Evolutionary conservation across 495 filamentous ascomycete species (phyloP).

Genomic region (Diplogelasinospora grovesii): DNA sequence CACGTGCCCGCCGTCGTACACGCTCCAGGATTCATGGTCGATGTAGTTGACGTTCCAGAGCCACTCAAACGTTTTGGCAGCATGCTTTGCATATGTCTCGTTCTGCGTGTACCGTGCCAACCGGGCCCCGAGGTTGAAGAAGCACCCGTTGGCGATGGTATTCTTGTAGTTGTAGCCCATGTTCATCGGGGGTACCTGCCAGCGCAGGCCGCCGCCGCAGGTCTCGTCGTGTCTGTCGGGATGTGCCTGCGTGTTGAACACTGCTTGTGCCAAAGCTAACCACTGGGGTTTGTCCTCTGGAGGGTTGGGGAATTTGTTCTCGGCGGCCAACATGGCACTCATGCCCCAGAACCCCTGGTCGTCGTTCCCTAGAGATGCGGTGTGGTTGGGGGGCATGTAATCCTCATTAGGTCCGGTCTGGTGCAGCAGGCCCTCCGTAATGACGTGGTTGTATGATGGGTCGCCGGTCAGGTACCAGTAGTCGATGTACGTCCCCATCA

Average conservation of each 20-base stretch:
- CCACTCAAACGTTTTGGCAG: slow-evolving; percentile 72
- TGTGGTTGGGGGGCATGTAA: slow-evolving; percentile 65
- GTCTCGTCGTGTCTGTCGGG: slow-evolving; percentile 52
- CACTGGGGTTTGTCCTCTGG: slow-evolving; percentile 56
- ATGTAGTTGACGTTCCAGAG: slow-evolving; percentile 55
- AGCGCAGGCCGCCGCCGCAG: slow-evolving; percentile 66
- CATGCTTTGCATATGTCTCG: slow-evolving; percentile 70
- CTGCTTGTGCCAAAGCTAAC: slow-evolving; percentile 67
- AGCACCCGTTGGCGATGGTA: slow-evolving; percentile 54
- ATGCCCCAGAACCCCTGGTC: slow-evolving; percentile 82
- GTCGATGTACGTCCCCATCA: slow-evolving; percentile 55
- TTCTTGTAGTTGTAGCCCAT: slow-evolving; percentile 84
- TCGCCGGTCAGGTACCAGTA: slow-evolving; percentile 70
- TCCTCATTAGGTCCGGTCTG: slow-evolving; percentile 53
- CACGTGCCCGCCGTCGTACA: slow-evolving; percentile 68
- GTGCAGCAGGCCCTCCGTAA: slow-evolving; percentile 53
- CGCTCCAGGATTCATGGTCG: slow-evolving; percentile 44
- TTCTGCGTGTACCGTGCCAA: slow-evolving; percentile 73
- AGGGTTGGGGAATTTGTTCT: slow-evolving; percentile 62
- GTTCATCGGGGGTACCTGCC: slow-evolving; percentile 73
- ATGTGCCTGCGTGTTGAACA: slow-evolving; percentile 63
- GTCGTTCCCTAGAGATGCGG: slow-evolving; percentile 68
- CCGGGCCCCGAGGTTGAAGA: slow-evolving; percentile 76
- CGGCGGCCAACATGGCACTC: slow-evolving; percentile 68
- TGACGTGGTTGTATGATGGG: slow-evolving; percentile 51